Percentiles rank a stretch among this genome's conserved stretches.
Evolutionary conservation across 2,329 filamentous ascomycete species (phyloP).

Genomic region (Mollisia scopiformis): DNA sequence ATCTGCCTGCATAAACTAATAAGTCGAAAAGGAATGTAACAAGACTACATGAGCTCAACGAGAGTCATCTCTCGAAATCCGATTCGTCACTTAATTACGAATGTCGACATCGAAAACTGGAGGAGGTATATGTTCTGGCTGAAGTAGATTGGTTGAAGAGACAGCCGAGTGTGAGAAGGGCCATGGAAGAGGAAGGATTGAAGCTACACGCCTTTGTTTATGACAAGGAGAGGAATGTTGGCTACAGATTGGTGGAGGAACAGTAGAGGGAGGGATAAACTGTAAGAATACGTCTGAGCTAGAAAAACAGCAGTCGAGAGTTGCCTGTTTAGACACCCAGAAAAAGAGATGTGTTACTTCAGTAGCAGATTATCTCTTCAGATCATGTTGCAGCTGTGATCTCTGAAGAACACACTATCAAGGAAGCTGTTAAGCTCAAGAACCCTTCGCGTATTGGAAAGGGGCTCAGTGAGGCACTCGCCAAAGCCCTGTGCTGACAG

Average conservation of each 20-base stretch:
- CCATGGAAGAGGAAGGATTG: slow-evolving; percentile 60
- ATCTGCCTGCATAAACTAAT: not conserved
- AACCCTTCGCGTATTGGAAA: no score
- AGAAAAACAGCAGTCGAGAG: not conserved
- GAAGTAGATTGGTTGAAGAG: slow-evolving; percentile 59
- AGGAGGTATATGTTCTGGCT: slow-evolving; percentile 64
- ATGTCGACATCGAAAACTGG: slow-evolving; percentile 54
- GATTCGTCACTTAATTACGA: slow-evolving; percentile 24
- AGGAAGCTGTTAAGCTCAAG: no score
- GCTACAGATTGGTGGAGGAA: slow-evolving; percentile 53
- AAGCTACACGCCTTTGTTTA: slow-evolving; percentile 66
- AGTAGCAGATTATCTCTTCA: no score
- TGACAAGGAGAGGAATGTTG: slow-evolving; percentile 57
- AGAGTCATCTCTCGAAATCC: slow-evolving; percentile 12
- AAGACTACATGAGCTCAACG: slow-evolving; percentile 25
- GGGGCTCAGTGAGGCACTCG: not conserved
- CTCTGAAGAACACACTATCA: no score
- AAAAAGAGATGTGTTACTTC: no score
- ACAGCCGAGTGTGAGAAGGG: slow-evolving; percentile 61
- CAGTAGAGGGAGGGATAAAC: slow-evolving; percentile 12
- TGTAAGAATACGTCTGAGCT: not conserved
- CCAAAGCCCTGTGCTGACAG: not conserved
- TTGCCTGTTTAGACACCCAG: not conserved
- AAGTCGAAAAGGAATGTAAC: slow-evolving; percentile 28
- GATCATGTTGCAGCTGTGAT: no score